Percentiles rank a stretch among this genome's conserved stretches.
Conservation (phyloP, 2,329 filamentous ascomycete genomes). For the Fusarium xyrophilum region DNA sequence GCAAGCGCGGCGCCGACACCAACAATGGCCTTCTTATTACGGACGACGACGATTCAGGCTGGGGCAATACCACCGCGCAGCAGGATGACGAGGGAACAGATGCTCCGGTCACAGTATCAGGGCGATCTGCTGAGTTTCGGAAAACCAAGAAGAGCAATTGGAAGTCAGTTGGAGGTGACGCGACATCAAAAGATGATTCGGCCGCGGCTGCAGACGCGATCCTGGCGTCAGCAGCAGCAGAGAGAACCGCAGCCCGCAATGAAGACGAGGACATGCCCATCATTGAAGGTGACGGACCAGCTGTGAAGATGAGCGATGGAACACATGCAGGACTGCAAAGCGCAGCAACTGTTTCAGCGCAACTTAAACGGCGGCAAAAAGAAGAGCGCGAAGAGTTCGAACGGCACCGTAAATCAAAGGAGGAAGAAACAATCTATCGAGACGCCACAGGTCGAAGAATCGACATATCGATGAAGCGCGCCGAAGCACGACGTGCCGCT, state of each 20-base stretch:
- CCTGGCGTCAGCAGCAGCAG: constrained; percentile 73
- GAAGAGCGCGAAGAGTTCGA: constrained; percentile 66
- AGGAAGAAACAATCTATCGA: constrained; percentile 88
- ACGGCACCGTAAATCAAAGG: constrained; percentile 52
- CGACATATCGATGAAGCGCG: constrained; percentile 88
- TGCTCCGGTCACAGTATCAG: constrained; percentile 55
- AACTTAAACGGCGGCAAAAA: constrained; percentile 69
- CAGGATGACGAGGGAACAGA: constrained; percentile 64
- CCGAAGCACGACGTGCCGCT: constrained; percentile 74
- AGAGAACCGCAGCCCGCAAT: constrained; percentile 61
- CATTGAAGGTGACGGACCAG: constrained; percentile 54
- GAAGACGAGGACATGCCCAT: constrained; percentile 59
- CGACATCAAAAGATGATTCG: constrained; percentile 49
- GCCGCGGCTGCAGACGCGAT: constrained; percentile 78
- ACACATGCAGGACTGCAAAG: constrained; percentile 87
- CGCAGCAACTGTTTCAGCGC: constrained; percentile 76
- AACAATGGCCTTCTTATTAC: constrained; percentile 68
- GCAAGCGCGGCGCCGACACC: constrained; percentile 56
- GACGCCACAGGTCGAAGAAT: constrained; percentile 95
- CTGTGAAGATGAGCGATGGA: constrained; percentile 81
- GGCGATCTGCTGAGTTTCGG: constrained; percentile 68
- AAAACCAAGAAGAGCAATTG: constrained; percentile 80
- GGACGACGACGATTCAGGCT: constrained; percentile 67
- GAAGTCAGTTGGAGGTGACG: constrained; percentile 68
- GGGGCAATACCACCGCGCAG: constrained; percentile 50